These are phyloP conservation scores for Betula pendula DNA, from an alignment of 306 rosid genomes.

Conservation along the genomic window DNA sequence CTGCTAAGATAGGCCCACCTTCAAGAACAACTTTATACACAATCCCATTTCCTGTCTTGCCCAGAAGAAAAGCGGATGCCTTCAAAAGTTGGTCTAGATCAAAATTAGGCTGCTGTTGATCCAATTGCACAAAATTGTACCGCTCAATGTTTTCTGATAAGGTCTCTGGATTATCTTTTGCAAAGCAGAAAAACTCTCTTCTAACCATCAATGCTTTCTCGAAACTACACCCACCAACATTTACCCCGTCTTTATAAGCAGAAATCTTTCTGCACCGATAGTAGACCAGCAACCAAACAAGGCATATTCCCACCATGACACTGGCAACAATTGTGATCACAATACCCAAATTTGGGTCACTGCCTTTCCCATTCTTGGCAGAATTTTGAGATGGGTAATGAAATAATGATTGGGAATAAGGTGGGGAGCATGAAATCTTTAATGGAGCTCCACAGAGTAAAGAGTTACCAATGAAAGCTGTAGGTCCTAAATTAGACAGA, in stretches of 20 bases:
- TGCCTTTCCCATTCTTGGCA: conserved; percentile 25
- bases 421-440: conserved; percentile 51
- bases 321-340: conserved; percentile 42
- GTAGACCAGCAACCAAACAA: conserved; percentile 49
- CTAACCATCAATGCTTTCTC: conserved; percentile 38
- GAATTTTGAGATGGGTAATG: conserved; percentile 32
- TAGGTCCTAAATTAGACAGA: conserved; percentile 55
- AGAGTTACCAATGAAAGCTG: conserved; percentile 58
- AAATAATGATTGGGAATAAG: conserved; percentile 32
- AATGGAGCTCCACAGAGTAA: conserved; percentile 57
- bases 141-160: conserved; percentile 45
- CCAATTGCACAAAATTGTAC: conserved; percentile 50
- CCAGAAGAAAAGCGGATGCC: conserved; percentile 60
- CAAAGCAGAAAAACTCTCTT: conserved; percentile 48
- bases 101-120: conserved; percentile 42
- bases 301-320: conserved; percentile 45
- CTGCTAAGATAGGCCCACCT: conserved; percentile 47
- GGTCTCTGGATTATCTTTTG: conserved; percentile 36
- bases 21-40: conserved; percentile 64
- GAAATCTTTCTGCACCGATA: conserved; percentile 43
- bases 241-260: conserved; percentile 19
- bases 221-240: conserved; percentile 19
- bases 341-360: conserved; percentile 34
- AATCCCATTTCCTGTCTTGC: conserved; percentile 62
- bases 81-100: conserved; percentile 63